Base-by-base conservation (phyloP, 768 basidiomycete genomes). In the Russula vinacea region DNA sequence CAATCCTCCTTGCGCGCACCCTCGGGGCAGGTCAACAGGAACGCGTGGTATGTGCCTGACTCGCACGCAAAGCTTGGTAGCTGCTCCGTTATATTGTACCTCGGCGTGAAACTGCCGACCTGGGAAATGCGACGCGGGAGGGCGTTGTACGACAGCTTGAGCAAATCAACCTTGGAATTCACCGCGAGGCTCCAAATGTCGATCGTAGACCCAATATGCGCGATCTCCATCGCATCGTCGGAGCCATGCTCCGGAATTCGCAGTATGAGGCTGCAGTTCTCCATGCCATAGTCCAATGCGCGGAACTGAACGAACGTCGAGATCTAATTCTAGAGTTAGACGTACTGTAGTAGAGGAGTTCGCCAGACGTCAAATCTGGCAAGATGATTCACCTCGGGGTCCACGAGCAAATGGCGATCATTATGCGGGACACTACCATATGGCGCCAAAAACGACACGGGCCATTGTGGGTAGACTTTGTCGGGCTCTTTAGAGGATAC, bases 241-340 rank as follows among this genome's bases (percentile, higher is more conserved):
- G 64, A 40, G 17, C 22, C 32, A 22, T 22, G 29, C 3, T 51
- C 54, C 3, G 53, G 58, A 17, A 52, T 52, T 13, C 3, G 47
- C 33, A 56, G 14, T 14, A 16, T 49, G 16, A 61, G 59, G 5
- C 58, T 56, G 26, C 49, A 51, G n/a, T 61, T 56, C 22, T 65
- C 49, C 54, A 51, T 50, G 33, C 49, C 54, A 24, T 56, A 60
- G 17, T 60, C 54, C 40, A 56, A 37, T 17, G 47, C 63, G 13
- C 14, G 64, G 14, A 56, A 65, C 49, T 60, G 54, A 42, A 64
- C 45, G 47, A 65, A 60, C 11, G 53, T 60, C 19, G 53, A 64
- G 16, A 49, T 60, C 53, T 60, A 37, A 37, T n/a, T 44, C n/a
- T 14, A n/a, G 16, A 17, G 29, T 57, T 37, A 14, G 16, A 26